phyloP scores from a whole-genome alignment of 106 monocot species.

The Narthecium ossifragum region DNA sequence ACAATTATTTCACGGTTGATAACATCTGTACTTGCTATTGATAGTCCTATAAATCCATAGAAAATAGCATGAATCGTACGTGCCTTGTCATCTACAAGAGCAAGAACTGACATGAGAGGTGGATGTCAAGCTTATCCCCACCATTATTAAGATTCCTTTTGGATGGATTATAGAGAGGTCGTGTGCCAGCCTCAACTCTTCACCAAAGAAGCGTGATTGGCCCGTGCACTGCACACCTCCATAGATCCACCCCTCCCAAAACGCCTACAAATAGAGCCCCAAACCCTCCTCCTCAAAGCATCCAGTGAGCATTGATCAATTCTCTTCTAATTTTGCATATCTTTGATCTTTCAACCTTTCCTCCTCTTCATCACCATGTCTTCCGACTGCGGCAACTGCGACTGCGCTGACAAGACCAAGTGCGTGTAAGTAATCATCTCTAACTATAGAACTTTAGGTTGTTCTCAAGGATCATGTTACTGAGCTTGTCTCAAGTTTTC shows the following conservation, averaged over 20 bases:
- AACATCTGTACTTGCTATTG: too few species aligned
- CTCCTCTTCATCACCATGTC: conserved; percentile 42
- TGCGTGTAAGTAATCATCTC: conserved; percentile 61
- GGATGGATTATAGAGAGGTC: conserved; percentile 2
- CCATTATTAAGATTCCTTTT: conserved; percentile 11
- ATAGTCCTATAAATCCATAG: too few species aligned
- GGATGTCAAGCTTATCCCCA: neutral
- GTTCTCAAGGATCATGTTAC: too few species aligned
- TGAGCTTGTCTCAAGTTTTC: too few species aligned
- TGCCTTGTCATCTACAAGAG: too few species aligned
- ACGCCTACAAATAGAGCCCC: conserved; percentile 14
- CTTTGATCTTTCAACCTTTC: neutral
- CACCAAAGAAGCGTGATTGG: neutral
- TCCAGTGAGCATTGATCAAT: neutral
- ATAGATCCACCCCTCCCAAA: neutral
- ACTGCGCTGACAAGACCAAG: conserved; percentile 80
- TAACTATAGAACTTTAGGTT: too few species aligned
- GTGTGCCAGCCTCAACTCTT: neutral
- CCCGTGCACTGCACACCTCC: neutral
- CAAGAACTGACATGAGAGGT: neutral
- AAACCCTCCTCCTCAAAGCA: neutral
- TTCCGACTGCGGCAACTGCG: conserved; percentile 60
- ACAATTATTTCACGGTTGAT: too few species aligned
- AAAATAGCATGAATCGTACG: too few species aligned
- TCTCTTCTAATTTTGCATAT: neutral